Evolutionary conservation across 768 basidiomycete genomes (phyloP), one percentile per base, ranked within the genome.

Genomic region (Tricholoma terreum): DNA sequence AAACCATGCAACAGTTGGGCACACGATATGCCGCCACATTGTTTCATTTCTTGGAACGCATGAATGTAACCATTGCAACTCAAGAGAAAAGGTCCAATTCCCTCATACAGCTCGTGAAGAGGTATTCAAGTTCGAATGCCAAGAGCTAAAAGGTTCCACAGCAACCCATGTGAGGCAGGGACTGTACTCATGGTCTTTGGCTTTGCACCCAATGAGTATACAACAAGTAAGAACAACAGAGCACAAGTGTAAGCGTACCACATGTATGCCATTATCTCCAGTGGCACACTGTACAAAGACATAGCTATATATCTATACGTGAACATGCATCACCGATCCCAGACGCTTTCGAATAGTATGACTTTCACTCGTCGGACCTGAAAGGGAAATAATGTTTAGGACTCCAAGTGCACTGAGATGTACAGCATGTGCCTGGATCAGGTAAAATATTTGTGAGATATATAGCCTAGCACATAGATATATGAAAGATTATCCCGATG

Each of bases 401-500:
- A 42, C 52, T 56, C 54, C 60, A 61, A 58, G 55, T 55, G 60
- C 35, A 51, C 53, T 56, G 62, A 60, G 52, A 63, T 53, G 58
- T 56, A 60, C 60, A 46, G 27, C 51, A 38, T 46, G 45, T 40
- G 53, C 50, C 54, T 31, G 52, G 52, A 62, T 62, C 40, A 60
- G 59, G 42, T 27, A 6, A 27, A 27, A 27, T 27, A 27, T 6
- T n/a, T 27, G 24, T 58, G 52, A 53, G 57, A 57, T 60, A 58
- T 52, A 34, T 58, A 50, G 51, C 24, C 24, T 27, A 56, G 30
- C 46, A 49, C 15, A 54, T 54, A 59, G 52, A 40, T 49, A 61
- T 51, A 51, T 52, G 54, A 52, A 49, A 35, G 24, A 67, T 79
- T 67, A 82, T 65, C 72, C 75, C 57, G 78, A 79, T 45, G 78